These are phyloP conservation scores for Flammula alnicola DNA, from an alignment of 1,284 basidiomycete species.

Conservation along the genomic window DNA sequence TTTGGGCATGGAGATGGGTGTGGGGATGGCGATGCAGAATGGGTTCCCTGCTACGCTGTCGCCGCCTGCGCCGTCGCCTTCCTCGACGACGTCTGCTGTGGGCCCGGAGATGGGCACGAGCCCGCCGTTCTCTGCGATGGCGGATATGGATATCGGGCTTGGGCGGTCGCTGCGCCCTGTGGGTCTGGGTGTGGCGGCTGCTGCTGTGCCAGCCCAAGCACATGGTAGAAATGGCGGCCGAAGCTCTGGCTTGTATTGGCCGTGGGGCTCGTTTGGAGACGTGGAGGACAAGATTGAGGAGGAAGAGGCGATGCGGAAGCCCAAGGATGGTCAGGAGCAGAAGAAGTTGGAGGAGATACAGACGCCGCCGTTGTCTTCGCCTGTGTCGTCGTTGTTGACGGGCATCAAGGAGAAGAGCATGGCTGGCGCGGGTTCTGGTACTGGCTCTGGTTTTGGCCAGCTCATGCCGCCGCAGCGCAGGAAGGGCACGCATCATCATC, in stretches of 20 bases:
- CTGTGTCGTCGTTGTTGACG: constrained; percentile 18
- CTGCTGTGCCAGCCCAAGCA: too few species aligned
- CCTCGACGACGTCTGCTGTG: neutral
- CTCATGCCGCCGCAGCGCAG: constrained; percentile 12
- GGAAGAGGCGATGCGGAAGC: neutral
- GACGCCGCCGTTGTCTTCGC: constrained; percentile 4
- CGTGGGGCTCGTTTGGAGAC: constrained; percentile 8
- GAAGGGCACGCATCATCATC: neutral
- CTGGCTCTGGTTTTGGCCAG: constrained; percentile 5
- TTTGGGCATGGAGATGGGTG: constrained; percentile 21
- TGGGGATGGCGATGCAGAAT: constrained; percentile 20
- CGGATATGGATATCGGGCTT: constrained; percentile 15
- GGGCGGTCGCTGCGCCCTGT: neutral
- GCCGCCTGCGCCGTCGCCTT: neutral
- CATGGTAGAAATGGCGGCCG: neutral
- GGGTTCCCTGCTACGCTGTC: constrained; percentile 15
- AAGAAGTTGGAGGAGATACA: neutral
- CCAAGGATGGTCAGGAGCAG: neutral
- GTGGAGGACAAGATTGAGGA: neutral
- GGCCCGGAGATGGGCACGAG: constrained; percentile 29
- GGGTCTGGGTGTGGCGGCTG: too few species aligned
- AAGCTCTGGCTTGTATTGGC: constrained; percentile 10
- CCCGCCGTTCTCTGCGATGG: constrained; percentile 31
- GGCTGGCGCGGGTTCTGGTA: too few species aligned
- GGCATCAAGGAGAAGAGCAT: constrained; percentile 33